Evolutionary conservation across 108 stramenopile genomes (phyloP).

Genomic region (Fragilariopsis cylindrus): DNA sequence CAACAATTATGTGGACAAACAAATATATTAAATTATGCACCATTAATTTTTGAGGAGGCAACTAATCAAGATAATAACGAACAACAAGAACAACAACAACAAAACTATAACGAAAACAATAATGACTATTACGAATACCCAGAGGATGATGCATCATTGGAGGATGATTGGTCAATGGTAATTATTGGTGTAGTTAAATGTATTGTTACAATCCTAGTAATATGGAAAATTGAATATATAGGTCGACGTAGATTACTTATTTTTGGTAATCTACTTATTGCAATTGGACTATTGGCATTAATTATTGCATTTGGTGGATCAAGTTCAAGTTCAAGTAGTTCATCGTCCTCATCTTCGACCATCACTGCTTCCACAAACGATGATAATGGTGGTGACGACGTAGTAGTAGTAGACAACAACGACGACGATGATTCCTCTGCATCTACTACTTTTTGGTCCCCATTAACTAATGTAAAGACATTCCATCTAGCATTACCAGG

Average conservation of each 20-base stretch:
- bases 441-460: not conserved
- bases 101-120: not conserved
- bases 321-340: not conserved
- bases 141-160: slow-evolving; percentile 11
- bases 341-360: not conserved
- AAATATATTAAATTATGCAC: slow-evolving; percentile 65
- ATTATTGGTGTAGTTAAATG: slow-evolving; percentile 68
- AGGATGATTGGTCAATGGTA: slow-evolving; percentile 37
- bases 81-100: slow-evolving; percentile 3
- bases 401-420: not conserved
- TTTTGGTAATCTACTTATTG: slow-evolving; percentile 46
- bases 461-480: slow-evolving; percentile 26
- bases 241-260: slow-evolving; percentile 60
- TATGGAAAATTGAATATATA: slow-evolving; percentile 53
- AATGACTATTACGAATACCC: no score
- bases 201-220: slow-evolving; percentile 60
- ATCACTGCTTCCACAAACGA: slow-evolving; percentile 4
- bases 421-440: slow-evolving; percentile 1
- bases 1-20: slow-evolving; percentile 84
- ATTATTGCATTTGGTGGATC: slow-evolving; percentile 44
- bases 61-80: slow-evolving; percentile 6
- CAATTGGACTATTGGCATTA: slow-evolving; percentile 47
- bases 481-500: slow-evolving; percentile 48
- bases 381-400: not conserved
- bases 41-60: slow-evolving; percentile 53